Base-by-base conservation (phyloP, 2,329 filamentous ascomycete genomes). In the Ophiostoma triangulosporum region DNA sequence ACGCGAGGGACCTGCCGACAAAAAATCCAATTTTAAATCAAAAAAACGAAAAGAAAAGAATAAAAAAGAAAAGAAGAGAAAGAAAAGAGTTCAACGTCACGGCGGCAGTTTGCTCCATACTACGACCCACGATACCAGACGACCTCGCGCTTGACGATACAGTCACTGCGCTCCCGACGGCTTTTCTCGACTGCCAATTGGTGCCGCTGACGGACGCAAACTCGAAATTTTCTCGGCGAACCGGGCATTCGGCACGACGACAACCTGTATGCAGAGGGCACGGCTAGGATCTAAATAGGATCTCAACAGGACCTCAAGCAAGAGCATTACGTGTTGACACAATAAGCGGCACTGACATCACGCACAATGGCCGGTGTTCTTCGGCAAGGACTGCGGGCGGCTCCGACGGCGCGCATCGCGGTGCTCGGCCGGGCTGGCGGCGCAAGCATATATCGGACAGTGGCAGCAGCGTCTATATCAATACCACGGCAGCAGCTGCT, bases 311-410 rank as follows among this genome's bases (percentile, higher is more conserved):
- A n/a, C n/a, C n/a, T n/a, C n/a, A n/a, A n/a, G n/a, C n/a, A n/a
- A n/a, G n/a, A n/a, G n/a, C n/a, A n/a, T n/a, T n/a, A n/a, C n/a
- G n/a, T n/a, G n/a, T n/a, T n/a, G n/a, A n/a, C n/a, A n/a, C n/a
- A n/a, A n/a, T n/a, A n/a, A n/a, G n/a, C n/a, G n/a, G n/a, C n/a
- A n/a, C n/a, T n/a, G n/a, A n/a, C n/a, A 15, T 5, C 29, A 48
- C 8, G 8, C 46, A 48, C 7, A 9, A 56, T 56, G 54, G 51
- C 54, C 12, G 51, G 48, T 24, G 49, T 51, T 49, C 22, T 56
- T 6, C 54, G 54, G 22, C 51, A 50, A 49, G 49, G 52, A 36
- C 49, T 54, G 29, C 52, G 20, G 48, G 48, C 43, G 9, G 20
- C 48, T 14, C 29, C 54, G 6, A n/a, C 43, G 31, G 31, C 27